Base-by-base conservation (phyloP, 495 filamentous ascomycete genomes). In the Daldinia decipiens region DNA sequence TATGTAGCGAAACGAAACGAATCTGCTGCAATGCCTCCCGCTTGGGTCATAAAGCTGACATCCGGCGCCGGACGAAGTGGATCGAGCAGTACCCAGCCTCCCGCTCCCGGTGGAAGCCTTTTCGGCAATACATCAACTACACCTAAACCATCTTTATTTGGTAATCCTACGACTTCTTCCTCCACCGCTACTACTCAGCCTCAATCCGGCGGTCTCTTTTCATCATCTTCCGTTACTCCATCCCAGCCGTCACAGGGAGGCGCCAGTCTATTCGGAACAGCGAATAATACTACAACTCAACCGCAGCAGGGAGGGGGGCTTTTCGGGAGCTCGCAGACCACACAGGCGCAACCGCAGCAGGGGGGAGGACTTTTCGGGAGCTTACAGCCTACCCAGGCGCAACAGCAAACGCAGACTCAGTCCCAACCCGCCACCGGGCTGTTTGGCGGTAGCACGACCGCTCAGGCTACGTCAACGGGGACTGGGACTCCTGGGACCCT, bases 71-170 rank as follows among this genome's bases (percentile, higher is more conserved):
- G 32, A 31, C 40, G 61, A 68, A 82, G 82, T 78, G 79, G 79
- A 68, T 77, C 73, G 50, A 76, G 57, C 58, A 77, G 78, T n/a
- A 65, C 62, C 40, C 85, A 85, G 67, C 76, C 81, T 55, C 65
- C 82, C 34, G 78, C 74, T 51, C 65, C 69, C n/a, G 68, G 68
- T 15, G 68, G 74, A 19, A 31, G 17, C 19, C 57, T 62, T 31
- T 71, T 71, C 61, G 65, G 56, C 29, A 68, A 39, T 40, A n/a
- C 64, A 12, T 68, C 70, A 3, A 57, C 82, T 8, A 79, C 82
- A 15, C 77, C 83, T 34, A 84, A 76, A 65, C 79, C 79, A 9
- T 80, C 83, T 31, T 76, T 89, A 59, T 90, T 90, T 76, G 87
- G 85, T 50, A 77, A 77, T 43, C 67, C 85, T 9, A 75, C 79